Base-by-base conservation (phyloP, 345 rosid species). In the Bruguiera sexangula region DNA sequence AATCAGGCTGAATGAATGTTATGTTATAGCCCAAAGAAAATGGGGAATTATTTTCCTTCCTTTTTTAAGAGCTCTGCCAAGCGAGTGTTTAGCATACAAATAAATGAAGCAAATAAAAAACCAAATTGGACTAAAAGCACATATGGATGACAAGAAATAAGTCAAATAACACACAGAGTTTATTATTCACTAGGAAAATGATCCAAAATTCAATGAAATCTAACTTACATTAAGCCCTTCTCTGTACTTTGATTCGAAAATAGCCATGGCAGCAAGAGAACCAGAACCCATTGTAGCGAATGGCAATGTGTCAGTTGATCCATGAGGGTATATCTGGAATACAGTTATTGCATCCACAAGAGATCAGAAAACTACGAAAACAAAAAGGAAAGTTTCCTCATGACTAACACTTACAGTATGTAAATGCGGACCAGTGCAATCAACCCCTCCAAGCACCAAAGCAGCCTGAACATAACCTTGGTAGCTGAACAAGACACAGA, bases 271-370 rank as follows among this genome's bases (percentile, higher is more conserved):
- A 75, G 96, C 96, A 56, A 91, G 89, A 63, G 96, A 88, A 75
- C 96, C 94, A 73, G 96, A 91, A 19, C 94, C 96, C 96, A 91
- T 91, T 32, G 97, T 91, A 2, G 97, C 95, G 64, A 84, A 91
- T 68, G 97, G 97, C 73, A 91, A 80, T 15, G 95, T 88, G 75
- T 88, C 94, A 53, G 95, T 87, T 48, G 95, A 91, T 70, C 95
- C 97, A 60, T 88, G 97, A 0, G 96, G 94, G 71, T 88, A 88
- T 73, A 91, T 91, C 97, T 91, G 81, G 73, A 72, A 53, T 59
- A 70, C 13, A 60, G 62, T 31, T 70, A 79, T 43, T 48, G 4
- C 34, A 69, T 68, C 24, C 48, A 63, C 37, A 68, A 51, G 67
- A 59, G 48, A 61, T 59, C 62, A 66, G 37, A 70, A 36, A 10